Evolutionary conservation across 2,329 filamentous ascomycete species (phyloP).

Genomic region (Fusarium tupiense): DNA sequence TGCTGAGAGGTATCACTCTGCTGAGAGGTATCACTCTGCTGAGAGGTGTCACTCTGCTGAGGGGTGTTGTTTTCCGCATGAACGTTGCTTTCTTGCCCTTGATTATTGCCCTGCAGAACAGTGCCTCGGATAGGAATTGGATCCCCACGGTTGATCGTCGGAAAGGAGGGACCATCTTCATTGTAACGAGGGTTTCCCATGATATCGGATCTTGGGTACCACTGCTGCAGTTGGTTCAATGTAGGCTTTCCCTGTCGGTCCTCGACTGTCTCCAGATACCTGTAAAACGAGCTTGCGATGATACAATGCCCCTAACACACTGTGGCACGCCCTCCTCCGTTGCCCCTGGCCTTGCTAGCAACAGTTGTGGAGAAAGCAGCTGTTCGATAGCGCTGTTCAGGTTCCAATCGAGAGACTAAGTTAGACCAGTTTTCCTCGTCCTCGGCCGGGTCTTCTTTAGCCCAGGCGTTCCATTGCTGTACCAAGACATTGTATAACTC

Average conservation of each 20-base stretch:
- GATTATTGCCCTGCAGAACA: neutral
- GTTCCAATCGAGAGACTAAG: neutral
- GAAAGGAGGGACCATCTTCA: neutral
- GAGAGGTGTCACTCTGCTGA: neutral
- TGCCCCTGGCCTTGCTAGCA: fast-evolving
- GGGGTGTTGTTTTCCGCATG: neutral
- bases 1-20: neutral
- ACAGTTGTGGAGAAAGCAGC: fast-evolving
- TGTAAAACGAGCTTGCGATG: neutral
- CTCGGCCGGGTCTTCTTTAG: neutral
- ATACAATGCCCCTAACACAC: neutral
- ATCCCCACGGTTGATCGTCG: neutral
- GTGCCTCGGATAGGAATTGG: neutral
- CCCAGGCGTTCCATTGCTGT: neutral
- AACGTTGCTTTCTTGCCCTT: neutral
- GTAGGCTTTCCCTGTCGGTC: neutral
- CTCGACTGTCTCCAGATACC: neutral
- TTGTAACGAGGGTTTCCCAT: neutral
- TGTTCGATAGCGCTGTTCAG: neutral
- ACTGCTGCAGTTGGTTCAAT: neutral
- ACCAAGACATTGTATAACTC: neutral
- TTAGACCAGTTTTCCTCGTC: neutral
- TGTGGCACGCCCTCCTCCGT: neutral
- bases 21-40: neutral
- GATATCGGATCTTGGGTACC: neutral